Conservation (phyloP, 2,329 filamentous ascomycete species). For the Penicillium occitanis region DNA sequence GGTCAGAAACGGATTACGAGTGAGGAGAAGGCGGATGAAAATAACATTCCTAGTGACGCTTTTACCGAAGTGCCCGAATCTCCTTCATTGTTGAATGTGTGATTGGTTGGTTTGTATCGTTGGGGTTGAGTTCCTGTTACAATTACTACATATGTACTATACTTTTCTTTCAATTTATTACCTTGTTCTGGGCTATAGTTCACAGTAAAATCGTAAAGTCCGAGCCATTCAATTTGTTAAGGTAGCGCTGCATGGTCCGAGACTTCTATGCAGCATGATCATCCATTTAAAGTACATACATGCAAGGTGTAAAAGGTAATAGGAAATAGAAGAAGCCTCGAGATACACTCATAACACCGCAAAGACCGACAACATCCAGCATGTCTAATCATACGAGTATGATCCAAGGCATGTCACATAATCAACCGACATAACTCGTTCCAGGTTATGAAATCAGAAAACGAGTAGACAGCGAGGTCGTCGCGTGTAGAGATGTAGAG, state of each 20-base stretch:
- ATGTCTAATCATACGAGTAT: not conserved
- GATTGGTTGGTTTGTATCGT: not conserved
- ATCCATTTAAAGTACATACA: constrained; percentile 18
- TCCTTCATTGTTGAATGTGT: not conserved
- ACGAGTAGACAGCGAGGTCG: not conserved
- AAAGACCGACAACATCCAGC: not conserved
- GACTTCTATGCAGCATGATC: constrained; percentile 9
- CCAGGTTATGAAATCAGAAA: not conserved
- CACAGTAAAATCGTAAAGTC: not conserved
- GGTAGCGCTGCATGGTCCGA: not conserved
- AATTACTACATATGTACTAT: constrained; percentile 24
- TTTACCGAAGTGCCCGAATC: constrained; percentile 17
- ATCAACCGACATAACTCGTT: not conserved
- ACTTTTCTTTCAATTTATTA: constrained; percentile 3
- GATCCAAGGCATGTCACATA: not conserved
- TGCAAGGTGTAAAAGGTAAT: constrained; percentile 2
- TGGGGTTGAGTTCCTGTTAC: not conserved
- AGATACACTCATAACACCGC: constrained; percentile 2
- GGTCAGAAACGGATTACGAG: constrained; percentile 28
- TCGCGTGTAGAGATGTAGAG: not conserved
- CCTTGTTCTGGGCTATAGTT: not conserved
- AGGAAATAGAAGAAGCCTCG: not conserved
- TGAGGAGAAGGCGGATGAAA: constrained; percentile 22
- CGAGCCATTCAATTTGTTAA: constrained; percentile 5
- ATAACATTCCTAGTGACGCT: constrained; percentile 27